Percentiles rank a stretch among this genome's conserved stretches.
Evolutionary conservation across 23 red algal species (phyloP).

Genomic region (Gracilaria gracilis): DNA sequence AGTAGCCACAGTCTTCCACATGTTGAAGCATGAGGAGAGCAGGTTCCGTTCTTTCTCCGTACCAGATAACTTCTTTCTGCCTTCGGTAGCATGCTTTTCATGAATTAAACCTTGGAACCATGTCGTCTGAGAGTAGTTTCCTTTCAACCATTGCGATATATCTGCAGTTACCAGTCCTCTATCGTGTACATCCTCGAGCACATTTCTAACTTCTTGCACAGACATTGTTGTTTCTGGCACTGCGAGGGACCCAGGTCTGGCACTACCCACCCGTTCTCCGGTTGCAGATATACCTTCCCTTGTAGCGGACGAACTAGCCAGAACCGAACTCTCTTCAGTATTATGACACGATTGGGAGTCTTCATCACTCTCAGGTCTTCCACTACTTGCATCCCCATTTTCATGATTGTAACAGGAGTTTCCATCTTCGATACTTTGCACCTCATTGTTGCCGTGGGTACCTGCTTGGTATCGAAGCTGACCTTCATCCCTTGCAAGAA

Average conservation of each 20-base stretch:
- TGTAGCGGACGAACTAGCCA: background rate
- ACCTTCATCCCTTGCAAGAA: background rate
- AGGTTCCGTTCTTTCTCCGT: background rate
- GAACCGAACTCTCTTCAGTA: background rate
- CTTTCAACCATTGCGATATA: conserved; percentile 46
- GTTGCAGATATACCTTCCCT: background rate
- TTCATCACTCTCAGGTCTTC: background rate
- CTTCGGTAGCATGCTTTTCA: conserved; percentile 6
- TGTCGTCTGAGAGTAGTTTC: conserved; percentile 31
- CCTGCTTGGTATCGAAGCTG: background rate
- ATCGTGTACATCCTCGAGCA: conserved; percentile 41
- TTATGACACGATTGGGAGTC: background rate
- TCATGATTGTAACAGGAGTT: background rate
- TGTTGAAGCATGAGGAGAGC: background rate
- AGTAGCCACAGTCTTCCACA: background rate
- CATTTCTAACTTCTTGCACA: background rate
- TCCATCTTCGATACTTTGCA: background rate
- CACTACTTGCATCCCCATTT: background rate
- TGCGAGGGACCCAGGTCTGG: background rate
- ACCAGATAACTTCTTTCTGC: background rate
- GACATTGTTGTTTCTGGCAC: background rate
- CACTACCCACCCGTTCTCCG: background rate
- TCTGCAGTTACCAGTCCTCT: conserved; percentile 40
- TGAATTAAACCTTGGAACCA: conserved; percentile 38
- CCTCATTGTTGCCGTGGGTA: background rate